These are phyloP conservation scores for Exutisphaerella laricina DNA, from an alignment of 2,329 filamentous ascomycete genomes.

Conservation along the genomic window DNA sequence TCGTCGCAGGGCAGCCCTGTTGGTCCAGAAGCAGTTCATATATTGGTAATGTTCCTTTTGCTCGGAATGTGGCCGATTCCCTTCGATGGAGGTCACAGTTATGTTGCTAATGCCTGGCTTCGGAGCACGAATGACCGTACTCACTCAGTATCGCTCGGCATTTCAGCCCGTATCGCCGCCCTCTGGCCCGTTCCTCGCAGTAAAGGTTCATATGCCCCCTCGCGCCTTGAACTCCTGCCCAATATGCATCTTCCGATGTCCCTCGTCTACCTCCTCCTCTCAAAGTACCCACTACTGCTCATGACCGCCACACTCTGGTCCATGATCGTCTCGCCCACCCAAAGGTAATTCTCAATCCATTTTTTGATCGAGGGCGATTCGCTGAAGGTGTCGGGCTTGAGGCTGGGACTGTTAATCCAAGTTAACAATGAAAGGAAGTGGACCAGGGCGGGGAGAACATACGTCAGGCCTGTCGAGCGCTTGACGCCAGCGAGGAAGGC, in stretches of 20 bases:
- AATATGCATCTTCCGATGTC: neutral
- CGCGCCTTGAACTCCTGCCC: no score
- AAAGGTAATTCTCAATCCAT: slow-evolving; percentile 91
- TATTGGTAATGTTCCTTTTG: no score
- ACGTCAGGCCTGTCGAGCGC: slow-evolving; percentile 96
- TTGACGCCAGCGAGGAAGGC: slow-evolving; percentile 96
- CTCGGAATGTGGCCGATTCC: no score
- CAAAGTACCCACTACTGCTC: slow-evolving; percentile 82
- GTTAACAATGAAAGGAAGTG: slow-evolving; percentile 2
- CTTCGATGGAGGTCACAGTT: no score
- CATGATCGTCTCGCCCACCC: slow-evolving; percentile 96
- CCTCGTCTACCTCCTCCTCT: slow-evolving; percentile 65
- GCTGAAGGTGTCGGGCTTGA: slow-evolving; percentile 79
- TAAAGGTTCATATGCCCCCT: no score
- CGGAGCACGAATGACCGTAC: no score
- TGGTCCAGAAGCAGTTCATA: no score
- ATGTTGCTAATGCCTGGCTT: no score
- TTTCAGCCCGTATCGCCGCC: no score
- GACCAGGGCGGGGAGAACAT: slow-evolving; percentile 46
- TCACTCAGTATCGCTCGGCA: no score
- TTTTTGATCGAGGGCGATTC: slow-evolving; percentile 77
- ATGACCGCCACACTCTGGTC: slow-evolving; percentile 92
- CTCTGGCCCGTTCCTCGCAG: no score
- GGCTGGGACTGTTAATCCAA: slow-evolving; percentile 61
- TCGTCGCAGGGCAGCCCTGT: no score